Percentiles rank a stretch among this genome's conserved stretches.
Conservation (phyloP, 2,329 filamentous ascomycete genomes). For the Pestalotiopsis fici region DNA sequence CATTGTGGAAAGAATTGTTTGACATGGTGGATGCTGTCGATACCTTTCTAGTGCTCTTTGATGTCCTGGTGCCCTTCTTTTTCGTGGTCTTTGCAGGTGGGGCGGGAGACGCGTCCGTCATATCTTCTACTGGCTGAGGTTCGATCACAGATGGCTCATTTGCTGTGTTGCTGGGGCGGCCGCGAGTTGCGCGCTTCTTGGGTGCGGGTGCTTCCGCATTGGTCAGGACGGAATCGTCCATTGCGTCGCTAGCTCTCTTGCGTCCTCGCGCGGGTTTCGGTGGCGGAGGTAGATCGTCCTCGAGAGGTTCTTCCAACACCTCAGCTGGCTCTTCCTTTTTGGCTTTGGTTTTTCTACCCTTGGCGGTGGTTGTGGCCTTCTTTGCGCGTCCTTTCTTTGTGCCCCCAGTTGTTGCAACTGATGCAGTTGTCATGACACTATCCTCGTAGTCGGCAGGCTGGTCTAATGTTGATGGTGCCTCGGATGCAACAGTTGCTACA, state of each 20-base stretch:
- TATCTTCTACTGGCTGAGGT: slow-evolving; percentile 38
- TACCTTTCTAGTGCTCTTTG: slow-evolving; percentile 45
- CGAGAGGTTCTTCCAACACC: slow-evolving; percentile 38
- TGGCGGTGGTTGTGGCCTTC: slow-evolving; percentile 51
- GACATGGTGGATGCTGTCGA: slow-evolving; percentile 51
- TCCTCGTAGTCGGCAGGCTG: slow-evolving; percentile 54
- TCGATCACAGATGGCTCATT: slow-evolving; percentile 40
- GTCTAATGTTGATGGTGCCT: slow-evolving; percentile 49
- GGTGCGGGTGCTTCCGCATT: slow-evolving; percentile 49
- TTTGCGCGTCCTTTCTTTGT: slow-evolving; percentile 52
- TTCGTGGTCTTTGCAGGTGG: slow-evolving; percentile 32
- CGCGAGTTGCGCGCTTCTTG: slow-evolving; percentile 60
- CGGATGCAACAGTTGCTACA: slow-evolving; percentile 49
- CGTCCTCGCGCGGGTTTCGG: slow-evolving; percentile 52
- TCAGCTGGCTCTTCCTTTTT: slow-evolving; percentile 59
- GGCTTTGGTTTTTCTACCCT: slow-evolving; percentile 44
- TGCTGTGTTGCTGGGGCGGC: slow-evolving; percentile 48
- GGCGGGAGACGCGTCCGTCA: slow-evolving; percentile 33
- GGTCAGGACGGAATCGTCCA: slow-evolving; percentile 48
- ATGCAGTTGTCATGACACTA: slow-evolving; percentile 60
- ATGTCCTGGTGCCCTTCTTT: slow-evolving; percentile 45
- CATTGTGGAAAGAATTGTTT: slow-evolving; percentile 33
- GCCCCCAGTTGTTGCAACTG: slow-evolving; percentile 56
- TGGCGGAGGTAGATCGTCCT: slow-evolving; percentile 30
- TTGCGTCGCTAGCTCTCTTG: slow-evolving; percentile 64